Evolutionary conservation across 257 asterid genomes (phyloP), one percentile per base, ranked within the genome.

Genomic region (Solanum paucissectum): DNA sequence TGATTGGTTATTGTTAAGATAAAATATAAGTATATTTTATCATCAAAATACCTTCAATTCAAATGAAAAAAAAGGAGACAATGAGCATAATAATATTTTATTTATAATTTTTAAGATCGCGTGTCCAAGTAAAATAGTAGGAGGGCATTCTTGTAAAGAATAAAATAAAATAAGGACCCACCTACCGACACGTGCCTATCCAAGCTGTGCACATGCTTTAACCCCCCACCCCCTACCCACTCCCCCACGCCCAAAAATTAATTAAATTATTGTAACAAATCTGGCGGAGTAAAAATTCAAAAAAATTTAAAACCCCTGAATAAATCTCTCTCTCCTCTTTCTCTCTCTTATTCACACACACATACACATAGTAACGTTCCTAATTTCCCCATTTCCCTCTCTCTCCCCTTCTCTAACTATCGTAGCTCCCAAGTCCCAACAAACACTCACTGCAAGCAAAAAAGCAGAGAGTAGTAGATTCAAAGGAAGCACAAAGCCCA

Each of bases 121-220:
- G 55, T 44, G 18, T 44, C 5, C 52, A 44, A 12, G 23, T 16
- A 52, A 52, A 52, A 52, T 16, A 2, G 8, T 14, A 49, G 23
- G 60, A 72, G 89, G 86, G 23, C 29, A 40, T 34, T 14, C 38
- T 58, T 69, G 83, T 37, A 52, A 87, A 44, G 38, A 14, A 0
- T 1, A 1, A 23, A 73, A 58, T 18, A 79, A 34, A 33, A 2
- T 9, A 10, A 29, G 87, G 58, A 29, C 81, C 87, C 81, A 85
- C 87, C 40, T 38, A 4, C 20, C 81, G 27, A 25, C 87, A 85
- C 93, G 93, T 91, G 93, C 90, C 91, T 86, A 38, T 89, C 86
- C 42, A 73, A 66, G 32, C 88, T 37, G 72, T 49, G 91, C 93
- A 91, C 93, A 91, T 91, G 93, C 85, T 87, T 83, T 29, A 32